These are phyloP conservation scores for Leccinum pachyderme DNA, from an alignment of 1,284 basidiomycete species.

Conservation along the genomic window DNA sequence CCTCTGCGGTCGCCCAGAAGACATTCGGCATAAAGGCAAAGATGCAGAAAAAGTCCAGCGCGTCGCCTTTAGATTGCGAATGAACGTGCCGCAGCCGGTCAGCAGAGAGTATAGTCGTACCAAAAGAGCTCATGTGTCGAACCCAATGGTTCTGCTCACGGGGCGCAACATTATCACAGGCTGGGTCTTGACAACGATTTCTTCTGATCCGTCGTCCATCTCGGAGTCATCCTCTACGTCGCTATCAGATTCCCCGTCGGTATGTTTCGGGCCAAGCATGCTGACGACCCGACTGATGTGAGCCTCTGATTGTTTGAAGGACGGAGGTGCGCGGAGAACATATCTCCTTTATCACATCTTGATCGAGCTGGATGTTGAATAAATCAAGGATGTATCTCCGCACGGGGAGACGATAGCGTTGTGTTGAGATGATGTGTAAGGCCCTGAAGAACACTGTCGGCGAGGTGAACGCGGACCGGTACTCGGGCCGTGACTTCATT, in stretches of 20 bases:
- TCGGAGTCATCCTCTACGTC: conserved; percentile 57
- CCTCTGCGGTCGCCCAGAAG: conserved; percentile 88
- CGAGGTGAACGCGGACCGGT: conserved; percentile 74
- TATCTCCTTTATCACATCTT: conserved; percentile 52
- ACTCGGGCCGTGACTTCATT: conserved; percentile 79
- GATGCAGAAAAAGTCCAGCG: conserved; percentile 95
- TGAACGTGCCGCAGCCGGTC: background rate
- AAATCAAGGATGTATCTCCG: conserved; percentile 91
- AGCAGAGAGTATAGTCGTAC: background rate
- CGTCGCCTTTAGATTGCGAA: background rate
- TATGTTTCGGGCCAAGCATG: conserved; percentile 54
- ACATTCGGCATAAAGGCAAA: conserved; percentile 98
- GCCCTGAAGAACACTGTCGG: conserved; percentile 81
- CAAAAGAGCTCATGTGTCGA: conserved; percentile 32
- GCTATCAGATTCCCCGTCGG: conserved; percentile 54
- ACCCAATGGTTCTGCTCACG: conserved; percentile 60
- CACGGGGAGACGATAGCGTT: conserved; percentile 87
- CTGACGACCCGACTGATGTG: conserved; percentile 52
- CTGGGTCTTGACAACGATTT: conserved; percentile 39
- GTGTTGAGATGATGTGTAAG: conserved; percentile 81
- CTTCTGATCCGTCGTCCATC: conserved; percentile 40
- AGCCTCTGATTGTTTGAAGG: conserved; percentile 46
- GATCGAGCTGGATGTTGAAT: conserved; percentile 79
- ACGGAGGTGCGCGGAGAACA: conserved; percentile 48
- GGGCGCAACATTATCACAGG: conserved; percentile 60